Percentiles rank a stretch among this genome's conserved stretches.
phyloP scores from a whole-genome alignment of 768 basidiomycete genomes.

The Boletus rubescentipes region DNA sequence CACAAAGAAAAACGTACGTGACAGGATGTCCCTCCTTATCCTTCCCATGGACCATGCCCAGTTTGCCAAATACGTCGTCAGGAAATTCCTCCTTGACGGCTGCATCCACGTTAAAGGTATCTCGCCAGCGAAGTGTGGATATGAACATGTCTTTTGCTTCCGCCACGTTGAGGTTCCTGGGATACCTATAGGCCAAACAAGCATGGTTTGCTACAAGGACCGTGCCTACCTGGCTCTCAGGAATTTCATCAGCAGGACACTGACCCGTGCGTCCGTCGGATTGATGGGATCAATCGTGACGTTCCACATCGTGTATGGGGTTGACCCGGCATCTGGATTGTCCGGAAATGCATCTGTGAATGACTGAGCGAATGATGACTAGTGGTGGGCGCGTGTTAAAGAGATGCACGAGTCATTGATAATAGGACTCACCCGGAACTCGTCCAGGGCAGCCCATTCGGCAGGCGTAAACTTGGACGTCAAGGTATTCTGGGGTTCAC shows the following conservation, averaged over 20 bases:
- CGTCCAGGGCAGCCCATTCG: slow-evolving; percentile 72
- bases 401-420: no score
- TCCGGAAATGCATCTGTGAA: slow-evolving; percentile 63
- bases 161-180: slow-evolving; percentile 49
- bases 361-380: slow-evolving; percentile 47
- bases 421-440: slow-evolving; percentile 55
- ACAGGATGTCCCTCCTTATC: slow-evolving; percentile 74
- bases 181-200: background rate
- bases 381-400: no score
- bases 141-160: slow-evolving; percentile 68
- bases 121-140: slow-evolving; percentile 69
- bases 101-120: slow-evolving; percentile 60
- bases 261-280: slow-evolving; percentile 60
- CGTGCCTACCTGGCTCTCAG: slow-evolving; percentile 63
- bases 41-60: slow-evolving; percentile 64
- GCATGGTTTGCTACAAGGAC: background rate
- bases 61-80: slow-evolving; percentile 57
- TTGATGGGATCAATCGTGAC: slow-evolving; percentile 60
- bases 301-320: slow-evolving; percentile 66
- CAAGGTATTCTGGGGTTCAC: slow-evolving; percentile 67
- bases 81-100: slow-evolving; percentile 62
- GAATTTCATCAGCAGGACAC: slow-evolving; percentile 81
- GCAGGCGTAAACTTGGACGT: slow-evolving; percentile 65
- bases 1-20: slow-evolving; percentile 43
- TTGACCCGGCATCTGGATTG: slow-evolving; percentile 47